Evolutionary conservation across 2,329 filamentous ascomycete genomes (phyloP).

Genomic region (Verticillium isaacii): DNA sequence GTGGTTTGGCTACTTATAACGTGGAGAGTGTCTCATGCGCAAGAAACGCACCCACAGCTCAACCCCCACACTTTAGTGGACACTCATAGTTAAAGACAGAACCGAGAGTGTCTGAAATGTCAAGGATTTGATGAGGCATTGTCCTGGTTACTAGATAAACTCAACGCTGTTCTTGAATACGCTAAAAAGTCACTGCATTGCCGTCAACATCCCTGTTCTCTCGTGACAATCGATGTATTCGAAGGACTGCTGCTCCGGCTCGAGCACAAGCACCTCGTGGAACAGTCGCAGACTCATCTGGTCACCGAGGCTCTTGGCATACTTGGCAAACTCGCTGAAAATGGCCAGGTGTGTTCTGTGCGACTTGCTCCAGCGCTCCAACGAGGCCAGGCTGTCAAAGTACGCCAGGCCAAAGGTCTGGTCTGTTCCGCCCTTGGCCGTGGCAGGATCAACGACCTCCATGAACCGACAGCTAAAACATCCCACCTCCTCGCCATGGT

Average conservation of each 20-base stretch:
- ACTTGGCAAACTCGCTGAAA: slow-evolving; percentile 32
- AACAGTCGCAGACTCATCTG: slow-evolving; percentile 30
- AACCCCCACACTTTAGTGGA: too few species aligned
- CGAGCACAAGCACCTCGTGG: slow-evolving; percentile 34
- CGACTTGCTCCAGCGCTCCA: slow-evolving; percentile 33
- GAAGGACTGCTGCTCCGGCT: slow-evolving; percentile 32
- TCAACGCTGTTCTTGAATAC: too few species aligned
- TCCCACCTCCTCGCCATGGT: slow-evolving; percentile 34
- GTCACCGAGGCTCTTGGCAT: slow-evolving; percentile 29
- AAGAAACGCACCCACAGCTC: too few species aligned
- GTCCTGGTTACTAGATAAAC: too few species aligned
- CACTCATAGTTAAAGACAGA: too few species aligned
- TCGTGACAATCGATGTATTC: slow-evolving; percentile 36
- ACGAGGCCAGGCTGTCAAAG: slow-evolving; percentile 32
- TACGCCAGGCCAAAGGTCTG: slow-evolving; percentile 35
- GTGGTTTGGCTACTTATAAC: too few species aligned
- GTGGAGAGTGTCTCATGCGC: too few species aligned
- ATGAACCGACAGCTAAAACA: slow-evolving; percentile 39
- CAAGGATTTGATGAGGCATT: too few species aligned
- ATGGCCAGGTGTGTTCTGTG: slow-evolving; percentile 35
- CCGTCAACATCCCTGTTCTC: slow-evolving; percentile 24
- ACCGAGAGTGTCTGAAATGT: too few species aligned
- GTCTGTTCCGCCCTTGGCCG: slow-evolving; percentile 19
- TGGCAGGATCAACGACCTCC: slow-evolving; percentile 28
- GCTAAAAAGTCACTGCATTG: background rate